Conservation (phyloP, 148 eudicot species). For the Linanthus parryae region DNA sequence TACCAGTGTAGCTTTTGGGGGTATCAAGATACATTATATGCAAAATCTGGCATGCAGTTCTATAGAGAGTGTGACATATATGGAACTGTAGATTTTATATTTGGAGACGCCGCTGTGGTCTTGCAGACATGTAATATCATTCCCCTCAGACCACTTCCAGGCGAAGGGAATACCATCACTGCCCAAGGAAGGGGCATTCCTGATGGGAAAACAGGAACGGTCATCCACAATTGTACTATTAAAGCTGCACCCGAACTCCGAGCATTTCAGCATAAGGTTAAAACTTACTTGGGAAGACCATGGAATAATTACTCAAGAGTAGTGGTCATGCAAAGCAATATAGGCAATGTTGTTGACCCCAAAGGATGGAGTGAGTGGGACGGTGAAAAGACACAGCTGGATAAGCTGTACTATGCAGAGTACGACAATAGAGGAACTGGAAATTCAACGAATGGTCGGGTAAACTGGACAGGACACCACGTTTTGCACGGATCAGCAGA, state of each 20-base stretch:
- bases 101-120: constrained; percentile 23
- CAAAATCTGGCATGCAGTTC: constrained; percentile 6
- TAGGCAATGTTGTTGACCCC: constrained; percentile 22
- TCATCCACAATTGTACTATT: constrained; percentile 34
- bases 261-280: constrained; percentile 12
- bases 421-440: constrained; percentile 25
- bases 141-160: constrained; percentile 18
- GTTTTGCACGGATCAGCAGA: not conserved
- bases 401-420: constrained; percentile 24
- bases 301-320: constrained; percentile 33
- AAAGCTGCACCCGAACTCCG: constrained; percentile 16
- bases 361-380: constrained; percentile 29
- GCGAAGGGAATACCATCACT: constrained; percentile 15
- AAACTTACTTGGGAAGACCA: constrained; percentile 35
- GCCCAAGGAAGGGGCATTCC: constrained; percentile 20
- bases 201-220: constrained; percentile 20
- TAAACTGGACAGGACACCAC: constrained; percentile 16
- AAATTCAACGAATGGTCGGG: constrained; percentile 7
- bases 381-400: constrained; percentile 13
- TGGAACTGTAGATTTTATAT: constrained; percentile 32
- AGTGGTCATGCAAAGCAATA: constrained; percentile 22
- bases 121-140: constrained; percentile 31
- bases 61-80: constrained; percentile 25
- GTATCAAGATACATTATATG: constrained; percentile 5
- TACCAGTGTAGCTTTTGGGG: not conserved